A percentile compares a stretch with the other conserved stretches of the same genome.
These are phyloP conservation scores for Ganoderma leucocontextum DNA, from an alignment of 1,284 basidiomycete species.

Conservation along the genomic window DNA sequence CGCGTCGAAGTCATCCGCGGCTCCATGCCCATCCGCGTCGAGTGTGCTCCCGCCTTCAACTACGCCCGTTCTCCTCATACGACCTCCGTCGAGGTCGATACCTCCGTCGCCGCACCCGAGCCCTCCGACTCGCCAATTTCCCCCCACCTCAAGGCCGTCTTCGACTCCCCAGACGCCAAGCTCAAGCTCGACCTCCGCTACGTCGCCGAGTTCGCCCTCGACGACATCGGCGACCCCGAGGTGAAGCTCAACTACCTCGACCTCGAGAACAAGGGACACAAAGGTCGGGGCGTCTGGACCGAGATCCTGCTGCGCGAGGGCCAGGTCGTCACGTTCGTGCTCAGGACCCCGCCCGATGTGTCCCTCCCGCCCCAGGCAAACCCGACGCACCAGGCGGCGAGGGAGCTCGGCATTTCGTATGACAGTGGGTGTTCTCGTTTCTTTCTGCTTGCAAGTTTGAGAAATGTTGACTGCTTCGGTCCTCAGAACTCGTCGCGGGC, in stretches of 20 bases:
- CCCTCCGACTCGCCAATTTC: slow-evolving; percentile 20
- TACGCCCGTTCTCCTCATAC: slow-evolving; percentile 83
- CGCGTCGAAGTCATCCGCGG: slow-evolving; percentile 90
- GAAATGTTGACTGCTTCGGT: background rate
- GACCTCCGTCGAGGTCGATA: slow-evolving; percentile 56
- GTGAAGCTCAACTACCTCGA: slow-evolving; percentile 69
- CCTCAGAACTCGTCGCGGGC: slow-evolving; percentile 55
- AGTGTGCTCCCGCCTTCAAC: slow-evolving; percentile 94
- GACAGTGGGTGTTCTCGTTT: slow-evolving; percentile 45
- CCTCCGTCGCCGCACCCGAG: slow-evolving; percentile 30
- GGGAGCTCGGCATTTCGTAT: slow-evolving; percentile 57
- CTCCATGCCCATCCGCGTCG: slow-evolving; percentile 75
- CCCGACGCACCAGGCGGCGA: slow-evolving; percentile 48
- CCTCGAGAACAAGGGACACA: slow-evolving; percentile 69
- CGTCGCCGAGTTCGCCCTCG: slow-evolving; percentile 63
- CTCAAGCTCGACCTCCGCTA: slow-evolving; percentile 82
- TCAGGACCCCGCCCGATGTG: slow-evolving; percentile 67
- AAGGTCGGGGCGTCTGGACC: slow-evolving; percentile 61
- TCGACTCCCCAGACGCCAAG: slow-evolving; percentile 58
- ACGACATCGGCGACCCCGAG: slow-evolving; percentile 56
- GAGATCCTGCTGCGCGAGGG: slow-evolving; percentile 79
- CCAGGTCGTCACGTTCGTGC: slow-evolving; percentile 85
- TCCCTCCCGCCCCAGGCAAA: slow-evolving; percentile 33
- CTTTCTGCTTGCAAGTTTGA: background rate
- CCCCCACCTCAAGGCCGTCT: slow-evolving; percentile 70